Percentiles rank a stretch among this genome's conserved stretches.
Conservation (phyloP, 257 asterid genomes). For the Forsythia suspensa region DNA sequence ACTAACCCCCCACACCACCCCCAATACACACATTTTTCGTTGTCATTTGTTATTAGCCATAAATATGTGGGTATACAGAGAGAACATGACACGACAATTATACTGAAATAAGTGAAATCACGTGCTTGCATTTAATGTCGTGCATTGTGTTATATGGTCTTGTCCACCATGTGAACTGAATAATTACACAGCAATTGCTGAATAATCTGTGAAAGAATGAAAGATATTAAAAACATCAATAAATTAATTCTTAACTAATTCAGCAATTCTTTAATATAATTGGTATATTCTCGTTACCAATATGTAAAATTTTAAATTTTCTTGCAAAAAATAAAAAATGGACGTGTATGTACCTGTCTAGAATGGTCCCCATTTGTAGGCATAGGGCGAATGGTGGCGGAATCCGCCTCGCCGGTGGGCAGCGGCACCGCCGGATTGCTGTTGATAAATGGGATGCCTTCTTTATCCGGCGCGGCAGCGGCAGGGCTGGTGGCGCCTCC, state of each 20-base stretch:
- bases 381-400: constrained; percentile 76
- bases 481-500: constrained; percentile 44
- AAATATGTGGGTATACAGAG: neutral
- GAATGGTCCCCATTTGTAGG: constrained; percentile 47
- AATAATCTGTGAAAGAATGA: neutral
- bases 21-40: too few species aligned
- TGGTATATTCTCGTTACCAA: too few species aligned
- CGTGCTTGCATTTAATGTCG: constrained; percentile 27
- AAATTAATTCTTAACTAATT: too few species aligned
- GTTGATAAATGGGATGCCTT: constrained; percentile 75
- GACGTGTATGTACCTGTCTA: constrained; percentile 38
- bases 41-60: too few species aligned
- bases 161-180: neutral
- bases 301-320: too few species aligned
- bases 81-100: constrained; percentile 15
- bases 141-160: constrained; percentile 12
- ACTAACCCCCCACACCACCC: too few species aligned
- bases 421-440: constrained; percentile 97
- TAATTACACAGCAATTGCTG: neutral
- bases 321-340: neutral
- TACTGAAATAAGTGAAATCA: constrained; percentile 16
- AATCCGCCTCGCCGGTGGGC: constrained; percentile 96
- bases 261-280: too few species aligned
- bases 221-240: too few species aligned
- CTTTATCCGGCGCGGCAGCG: constrained; percentile 45